Evolutionary conservation across 179 eudicot genomes (phyloP).

Genomic region (Pouteria campechiana): DNA sequence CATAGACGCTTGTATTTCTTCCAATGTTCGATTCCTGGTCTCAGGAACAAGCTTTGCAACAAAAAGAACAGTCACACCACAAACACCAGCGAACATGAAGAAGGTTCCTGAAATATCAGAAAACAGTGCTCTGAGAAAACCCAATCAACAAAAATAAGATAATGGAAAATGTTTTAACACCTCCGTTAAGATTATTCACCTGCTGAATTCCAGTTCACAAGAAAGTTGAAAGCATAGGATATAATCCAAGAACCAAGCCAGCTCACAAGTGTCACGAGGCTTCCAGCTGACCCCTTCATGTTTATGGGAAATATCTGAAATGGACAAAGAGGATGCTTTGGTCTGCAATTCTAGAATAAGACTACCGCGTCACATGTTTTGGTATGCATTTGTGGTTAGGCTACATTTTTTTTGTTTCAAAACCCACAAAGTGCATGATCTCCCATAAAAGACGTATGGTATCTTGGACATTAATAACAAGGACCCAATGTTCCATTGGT

Average conservation of each 20-base stretch:
- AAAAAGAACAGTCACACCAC: slow-evolving; percentile 39
- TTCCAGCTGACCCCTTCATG: slow-evolving; percentile 64
- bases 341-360: no score
- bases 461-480: slow-evolving; percentile 34
- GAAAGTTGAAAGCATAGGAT: slow-evolving; percentile 53
- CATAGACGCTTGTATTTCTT: slow-evolving; percentile 55
- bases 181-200: no score
- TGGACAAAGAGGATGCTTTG: slow-evolving; percentile 9
- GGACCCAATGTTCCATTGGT: slow-evolving; percentile 26
- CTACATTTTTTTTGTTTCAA: no score
- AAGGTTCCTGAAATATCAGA: slow-evolving; percentile 37
- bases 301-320: slow-evolving; percentile 58
- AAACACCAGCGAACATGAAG: slow-evolving; percentile 29
- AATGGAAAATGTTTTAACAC: neutral
- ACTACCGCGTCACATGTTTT: no score
- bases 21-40: slow-evolving; percentile 52
- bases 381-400: no score
- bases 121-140: neutral
- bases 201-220: slow-evolving; percentile 53
- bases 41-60: slow-evolving; percentile 46
- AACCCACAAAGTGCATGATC: no score
- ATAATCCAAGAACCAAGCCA: slow-evolving; percentile 69
- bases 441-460: slow-evolving; percentile 26
- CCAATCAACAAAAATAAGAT: slow-evolving; percentile 1
- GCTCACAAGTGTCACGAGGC: slow-evolving; percentile 50